Evolutionary conservation across 306 rosid species (phyloP), one percentile per base, ranked within the genome.

Genomic region (Begonia loranthoides): DNA sequence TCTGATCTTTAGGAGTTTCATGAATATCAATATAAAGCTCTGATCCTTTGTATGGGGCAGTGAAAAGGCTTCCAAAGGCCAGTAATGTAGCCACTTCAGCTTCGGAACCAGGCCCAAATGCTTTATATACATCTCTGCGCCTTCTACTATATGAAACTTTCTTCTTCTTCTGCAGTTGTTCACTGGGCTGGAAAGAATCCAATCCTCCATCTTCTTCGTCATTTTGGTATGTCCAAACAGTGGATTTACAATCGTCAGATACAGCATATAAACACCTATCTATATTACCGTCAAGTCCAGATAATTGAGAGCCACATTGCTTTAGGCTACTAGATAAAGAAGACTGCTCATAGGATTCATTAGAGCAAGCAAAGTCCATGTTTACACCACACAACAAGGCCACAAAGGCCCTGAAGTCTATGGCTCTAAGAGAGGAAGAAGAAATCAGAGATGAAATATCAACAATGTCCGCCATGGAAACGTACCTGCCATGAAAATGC

Each of bases 1-100:
- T 66, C 53, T 56, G 75, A 57, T 75, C 83, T 56, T 73, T 67
- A 52, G 63, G 66, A 71, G 82, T 61, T 59, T 79, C 81, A 54
- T 53, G 79, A 41, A 89, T 77, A 64, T 79, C 87, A 43, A 79
- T 46, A 73, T 73, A 61, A 40, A 73, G 66, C 72, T 89, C 81
- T 0, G 90, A 82, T 59, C 81, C 79, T 74, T 71, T 89, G 63
- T 89, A 89, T 48, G 85, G 73, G 41, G 87, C 46, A 43, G 87
- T 75, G 66, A 89, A 89, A 72, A 89, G 94, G 77, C 94, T 85
- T 60, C 97, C 95, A 72, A 89, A 89, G 47, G 94, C 83, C 62
- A 89, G 71, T 56, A 85, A 61, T 28, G 81, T 73, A 49, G 94
- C 79, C 7, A 75, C 65, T 69, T 68, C 83, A 62, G 73, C 83